Percentiles rank a stretch among this genome's conserved stretches.
These are phyloP conservation scores for Coprinopsis cinerea DNA, from an alignment of 768 basidiomycete genomes.

Conservation along the genomic window DNA sequence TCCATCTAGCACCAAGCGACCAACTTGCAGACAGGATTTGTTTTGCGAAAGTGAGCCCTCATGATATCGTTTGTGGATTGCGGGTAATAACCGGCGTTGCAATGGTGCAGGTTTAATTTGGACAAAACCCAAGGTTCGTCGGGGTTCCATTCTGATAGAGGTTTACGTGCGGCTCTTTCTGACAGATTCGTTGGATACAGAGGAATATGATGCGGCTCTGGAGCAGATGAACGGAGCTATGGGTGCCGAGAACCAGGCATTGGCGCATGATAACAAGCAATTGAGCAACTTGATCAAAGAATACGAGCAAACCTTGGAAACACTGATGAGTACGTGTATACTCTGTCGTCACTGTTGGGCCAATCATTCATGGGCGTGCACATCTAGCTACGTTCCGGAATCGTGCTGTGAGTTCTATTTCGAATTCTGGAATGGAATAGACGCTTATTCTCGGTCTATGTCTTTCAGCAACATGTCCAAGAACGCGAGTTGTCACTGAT, in stretches of 20 bases:
- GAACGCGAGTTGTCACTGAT: slow-evolving; percentile 86
- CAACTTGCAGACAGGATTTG: slow-evolving; percentile 89
- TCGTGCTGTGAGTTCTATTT: slow-evolving; percentile 65
- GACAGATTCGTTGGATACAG: slow-evolving; percentile 33
- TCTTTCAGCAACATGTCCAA: slow-evolving; percentile 78
- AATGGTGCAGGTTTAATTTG: slow-evolving; percentile 64
- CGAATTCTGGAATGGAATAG: not conserved
- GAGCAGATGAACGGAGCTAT: slow-evolving; percentile 84
- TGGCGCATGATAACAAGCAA: slow-evolving; percentile 96
- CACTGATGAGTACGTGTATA: slow-evolving; percentile 66
- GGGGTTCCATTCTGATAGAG: slow-evolving; percentile 1
- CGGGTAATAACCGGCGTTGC: not conserved
- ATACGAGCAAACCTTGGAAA: slow-evolving; percentile 94
- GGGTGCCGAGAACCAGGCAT: slow-evolving; percentile 70
- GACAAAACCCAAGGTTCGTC: slow-evolving; percentile 79
- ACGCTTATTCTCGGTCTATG: slow-evolving; percentile 9
- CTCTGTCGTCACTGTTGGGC: slow-evolving; percentile 9
- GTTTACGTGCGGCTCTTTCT: not conserved
- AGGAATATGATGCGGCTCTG: slow-evolving; percentile 84
- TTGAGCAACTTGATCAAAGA: slow-evolving; percentile 87
- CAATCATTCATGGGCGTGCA: slow-evolving; percentile 6
- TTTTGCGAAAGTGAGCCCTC: slow-evolving; percentile 63
- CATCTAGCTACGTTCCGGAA: slow-evolving; percentile 62
- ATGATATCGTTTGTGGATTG: not conserved
- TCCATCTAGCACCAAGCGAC: slow-evolving; percentile 68